Percentiles rank a stretch among this genome's conserved stretches.
Evolutionary conservation across 2,329 filamentous ascomycete genomes (phyloP).

Genomic region (Diaporthe ilicicola): DNA sequence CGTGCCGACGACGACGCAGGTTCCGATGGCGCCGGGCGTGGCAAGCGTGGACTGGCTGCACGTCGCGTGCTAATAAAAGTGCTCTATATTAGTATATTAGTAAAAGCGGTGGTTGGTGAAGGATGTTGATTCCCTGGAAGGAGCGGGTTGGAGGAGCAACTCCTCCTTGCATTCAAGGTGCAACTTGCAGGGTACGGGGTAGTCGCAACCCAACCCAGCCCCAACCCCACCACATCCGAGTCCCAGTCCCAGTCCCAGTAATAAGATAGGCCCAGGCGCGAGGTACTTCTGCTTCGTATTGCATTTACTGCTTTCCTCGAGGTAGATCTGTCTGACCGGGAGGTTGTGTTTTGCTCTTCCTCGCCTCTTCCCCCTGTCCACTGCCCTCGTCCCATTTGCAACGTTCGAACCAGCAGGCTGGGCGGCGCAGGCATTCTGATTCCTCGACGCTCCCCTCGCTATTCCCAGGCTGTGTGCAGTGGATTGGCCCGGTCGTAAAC

Average conservation of each 20-base stretch:
- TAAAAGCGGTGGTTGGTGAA: conserved; percentile 22
- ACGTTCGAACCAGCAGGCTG: background rate
- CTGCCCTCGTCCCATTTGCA: background rate
- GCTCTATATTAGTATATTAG: conserved; percentile 16
- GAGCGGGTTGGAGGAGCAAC: conserved; percentile 22
- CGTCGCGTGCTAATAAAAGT: conserved; percentile 11
- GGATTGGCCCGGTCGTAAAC: background rate
- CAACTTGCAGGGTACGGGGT: background rate
- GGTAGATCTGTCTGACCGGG: background rate
- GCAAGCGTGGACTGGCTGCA: background rate
- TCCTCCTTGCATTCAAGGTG: background rate
- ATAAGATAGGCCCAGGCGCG: background rate
- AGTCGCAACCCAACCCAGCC: background rate
- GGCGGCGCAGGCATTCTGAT: conserved; percentile 4
- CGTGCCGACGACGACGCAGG: background rate
- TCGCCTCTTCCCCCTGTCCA: conserved; percentile 2
- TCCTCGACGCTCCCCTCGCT: background rate
- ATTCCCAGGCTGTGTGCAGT: conserved; percentile 13
- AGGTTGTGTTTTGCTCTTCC: background rate
- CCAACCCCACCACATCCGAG: conserved; percentile 13
- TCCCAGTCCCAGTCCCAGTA: background rate
- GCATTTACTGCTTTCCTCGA: background rate
- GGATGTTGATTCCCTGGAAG: conserved; percentile 21
- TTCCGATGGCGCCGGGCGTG: background rate
- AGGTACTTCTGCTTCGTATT: conserved; percentile 3